Evolutionary conservation across 2,329 filamentous ascomycete species (phyloP), one percentile per base, ranked within the genome.

Genomic region (Amylocarpus encephaloides): DNA sequence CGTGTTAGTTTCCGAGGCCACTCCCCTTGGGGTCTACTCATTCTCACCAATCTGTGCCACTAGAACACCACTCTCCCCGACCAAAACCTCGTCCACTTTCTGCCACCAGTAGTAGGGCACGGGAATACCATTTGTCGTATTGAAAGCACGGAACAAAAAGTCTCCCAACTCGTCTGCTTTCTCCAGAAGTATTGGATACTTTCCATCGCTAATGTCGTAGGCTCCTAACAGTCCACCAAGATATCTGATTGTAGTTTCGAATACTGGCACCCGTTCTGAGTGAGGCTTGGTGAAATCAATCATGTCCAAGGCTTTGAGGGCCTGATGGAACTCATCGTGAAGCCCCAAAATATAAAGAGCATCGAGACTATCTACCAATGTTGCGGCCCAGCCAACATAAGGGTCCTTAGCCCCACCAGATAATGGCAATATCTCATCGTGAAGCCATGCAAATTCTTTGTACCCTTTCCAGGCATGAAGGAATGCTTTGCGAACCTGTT

Each of bases 331-430:
- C 60, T 92, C 87, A 1, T 84, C 74, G 59, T 78, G 79, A 66
- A 94, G 64, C 29, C 79, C 86, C 77, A 91, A 88, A 58, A 94
- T 89, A 83, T 86, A 92, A 2, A 94, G 73, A 0, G 88, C 89
- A 63, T 94, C 89, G 46, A 91, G 70, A 0, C 80, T 74, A 69
- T 95, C 89, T 5, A 95, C 86, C 52, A 95, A 65, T 0, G 89
- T 93, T 9, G 88, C 89, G 18, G 86, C 86, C 89, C 89, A 95
- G 38, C 86, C 88, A 63, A 87, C 91, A 67, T 95, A 96, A 0
- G 88, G 86, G 63, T 96, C 85, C 19, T 79, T 79, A 54, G 72
- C 79, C 7, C 70, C 71, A 49, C 82, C 82, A 16, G 79, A 78
- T 12, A 91, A 71, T 2, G 92, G 92, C 45, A 70, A 76, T 11